These are phyloP conservation scores for Xylaria sp. DNA, from an alignment of 2,329 filamentous ascomycete species.

Conservation along the genomic window DNA sequence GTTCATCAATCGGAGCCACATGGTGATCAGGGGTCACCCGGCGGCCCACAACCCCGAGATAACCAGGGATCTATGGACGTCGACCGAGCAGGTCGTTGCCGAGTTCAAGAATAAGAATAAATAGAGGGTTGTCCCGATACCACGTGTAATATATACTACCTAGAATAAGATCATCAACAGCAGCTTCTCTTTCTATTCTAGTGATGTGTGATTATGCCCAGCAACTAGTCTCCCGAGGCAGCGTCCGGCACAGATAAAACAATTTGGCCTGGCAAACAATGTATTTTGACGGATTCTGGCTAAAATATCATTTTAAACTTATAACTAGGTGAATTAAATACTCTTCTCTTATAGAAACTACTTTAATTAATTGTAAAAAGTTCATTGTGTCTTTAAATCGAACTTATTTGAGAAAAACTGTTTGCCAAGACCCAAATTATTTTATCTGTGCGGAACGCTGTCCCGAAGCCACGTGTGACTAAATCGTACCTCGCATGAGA, in stretches of 20 bases:
- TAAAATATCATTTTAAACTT: too few species aligned
- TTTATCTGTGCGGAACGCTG: too few species aligned
- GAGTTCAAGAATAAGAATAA: slow-evolving; percentile 11
- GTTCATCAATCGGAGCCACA: slow-evolving; percentile 23
- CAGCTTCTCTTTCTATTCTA: neutral
- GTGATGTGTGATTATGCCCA: neutral
- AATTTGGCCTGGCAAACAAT: neutral
- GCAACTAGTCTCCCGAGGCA: neutral
- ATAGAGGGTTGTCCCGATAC: neutral
- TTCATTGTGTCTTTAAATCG: too few species aligned
- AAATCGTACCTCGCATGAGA: too few species aligned
- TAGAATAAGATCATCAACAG: neutral
- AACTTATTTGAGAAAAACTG: too few species aligned
- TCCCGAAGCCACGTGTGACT: too few species aligned
- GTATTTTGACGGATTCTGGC: too few species aligned
- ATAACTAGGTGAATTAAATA: too few species aligned
- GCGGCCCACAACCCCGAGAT: slow-evolving; percentile 4
- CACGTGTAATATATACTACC: neutral
- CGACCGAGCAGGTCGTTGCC: slow-evolving; percentile 8
- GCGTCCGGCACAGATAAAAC: neutral
- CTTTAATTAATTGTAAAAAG: too few species aligned
- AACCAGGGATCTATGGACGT: slow-evolving; percentile 16
- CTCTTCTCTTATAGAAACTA: too few species aligned
- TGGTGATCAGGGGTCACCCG: slow-evolving; percentile 21
- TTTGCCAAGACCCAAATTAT: too few species aligned